Base-by-base conservation (phyloP, 2,329 filamentous ascomycete genomes). In the Colletotrichum trifolii region DNA sequence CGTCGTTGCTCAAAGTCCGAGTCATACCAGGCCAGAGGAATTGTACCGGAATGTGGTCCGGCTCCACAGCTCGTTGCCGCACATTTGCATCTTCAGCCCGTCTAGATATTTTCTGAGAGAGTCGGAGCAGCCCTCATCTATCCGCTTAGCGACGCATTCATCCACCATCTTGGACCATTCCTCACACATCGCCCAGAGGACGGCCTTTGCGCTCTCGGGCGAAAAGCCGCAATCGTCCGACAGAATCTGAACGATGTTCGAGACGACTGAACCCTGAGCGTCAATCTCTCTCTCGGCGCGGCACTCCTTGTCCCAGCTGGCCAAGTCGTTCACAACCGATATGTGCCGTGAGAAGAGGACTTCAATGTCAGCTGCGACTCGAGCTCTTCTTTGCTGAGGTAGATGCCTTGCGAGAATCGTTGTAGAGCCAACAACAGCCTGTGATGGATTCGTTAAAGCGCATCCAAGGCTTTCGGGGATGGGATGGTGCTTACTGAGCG, bases 31-130 rank as follows among this genome's bases (percentile, higher is more conserved):
- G 17, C 17, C 17, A 17, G 17, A 17, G 17, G 17, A 17, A 12
- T 61, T 61, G 40, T 67, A 67, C 7, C 61, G 55, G 53, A 66
- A 56, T 8, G 54, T 57, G 8, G 56, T 67, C 35, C 59, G 47
- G 40, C 65, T 67, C 65, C 55, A 67, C 6, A 54, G 38, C 57
- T 61, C 65, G 5, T 64, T 62, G 2, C 65, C 65, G 35, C 61
- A 57, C 36, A 67, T 67, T 47, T 67, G 61, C n/a, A 67, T 17
- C 45, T 58, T 59, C 6, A 67, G 36, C 4, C 62, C 65, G 1
- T 58, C 39, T 40, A 67, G 36, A 6, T 64, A 67, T 2, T 49
- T 54, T 33, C 48, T 53, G 46, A 66, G 11, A 13, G 39, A 15
- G 2, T 48, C 55, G 8, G 52, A 49, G 45, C 36, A 50, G 9